Evolutionary conservation across 495 filamentous ascomycete species (phyloP), one percentile per base, ranked within the genome.

Genomic region (Tuber umbilicatum): DNA sequence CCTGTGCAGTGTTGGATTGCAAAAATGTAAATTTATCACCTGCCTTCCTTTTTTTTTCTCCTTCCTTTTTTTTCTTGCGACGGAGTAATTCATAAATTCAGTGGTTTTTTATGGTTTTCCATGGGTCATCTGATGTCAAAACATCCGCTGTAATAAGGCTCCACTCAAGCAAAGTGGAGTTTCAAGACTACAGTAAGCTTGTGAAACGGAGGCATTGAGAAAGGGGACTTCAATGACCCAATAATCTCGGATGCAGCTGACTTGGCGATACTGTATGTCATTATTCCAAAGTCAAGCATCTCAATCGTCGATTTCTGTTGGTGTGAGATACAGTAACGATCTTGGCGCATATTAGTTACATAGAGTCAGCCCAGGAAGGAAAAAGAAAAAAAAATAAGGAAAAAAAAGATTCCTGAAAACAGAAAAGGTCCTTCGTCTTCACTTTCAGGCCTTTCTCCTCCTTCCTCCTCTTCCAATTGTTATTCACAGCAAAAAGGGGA

Each of bases 31-130:
- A 64, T 64, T 31, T 64, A 64, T 64, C 27, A 64, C 12, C 10
- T 31, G 55, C 23, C 45, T 10, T 12, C 16, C 41, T 17, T 42
- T 42, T 14, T 14, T 17, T 43, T 16, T 17, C 10, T 55, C 23
- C 21, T 55, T 21, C 5, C 4, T 9, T 50, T 50, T 7, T 31
- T 64, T 17, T 31, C 7, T 17, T 64, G 55, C 55, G 16, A 31
- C n/a, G 55, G 55, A 64, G 55, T 64, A 64, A 16, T 64, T 64
- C 55, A 64, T 64, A 64, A 64, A 64, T 64, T 31, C n/a, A 64
- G n/a, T 64, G 55, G 23, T 64, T 64, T 47, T 64, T 64, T 64
- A 64, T 31, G 55, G 12, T 64, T 31, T 5, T n/a, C 31, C n/a
- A 55, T 55, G 6, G n/a, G 27, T 64, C 55, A 64, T 64, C 55